Evolutionary conservation across 257 asterid genomes (phyloP), one percentile per base, ranked within the genome.

Genomic region (Primulina tabacum): DNA sequence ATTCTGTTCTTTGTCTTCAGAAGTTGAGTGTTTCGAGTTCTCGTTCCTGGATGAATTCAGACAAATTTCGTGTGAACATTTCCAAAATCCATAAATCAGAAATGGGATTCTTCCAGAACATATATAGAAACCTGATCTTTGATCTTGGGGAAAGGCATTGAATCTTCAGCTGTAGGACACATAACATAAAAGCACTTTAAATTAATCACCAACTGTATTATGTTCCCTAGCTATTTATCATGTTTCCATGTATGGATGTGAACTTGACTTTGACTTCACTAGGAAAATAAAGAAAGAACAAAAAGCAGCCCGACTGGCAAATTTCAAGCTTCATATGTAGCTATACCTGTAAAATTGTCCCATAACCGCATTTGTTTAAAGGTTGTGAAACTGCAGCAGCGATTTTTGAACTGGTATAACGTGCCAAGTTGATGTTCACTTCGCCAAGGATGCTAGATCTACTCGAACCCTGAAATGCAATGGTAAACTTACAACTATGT

Each of bases 361-460:
- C 96, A 34, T 84, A 82, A 59, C 77, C 89, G 86, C 96, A 89
- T 77, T 85, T 89, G 75, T 77, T 75, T 61, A 93, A 80, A 52
- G 97, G 95, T 74, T 77, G 82, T 57, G 87, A 86, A 79, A 93
- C 81, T 34, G 94, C 77, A 75, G 88, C 58, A 65, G 95, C 66
- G 60, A 60, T 60, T 50, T 79, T 86, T 69, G 96, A 79, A 78
- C 83, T 58, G 64, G 71, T 72, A 72, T 77, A 84, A 20, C 74
- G 79, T 67, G 88, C 85, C 77, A 89, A 17, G 60, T 93, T 84
- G 76, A 90, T 71, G 10, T 73, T 85, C 65, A 80, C 85, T 79
- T 93, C 99, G 67, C 99, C 99, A 18, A 93, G 92, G 64, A 73
- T 82, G 71, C 84, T 89, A 52, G 92, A 80, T 81, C 95, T 84